A percentile compares a stretch with the other conserved stretches of the same genome.
Evolutionary conservation across 208 protist genomes (phyloP).

Genomic region (Leishmania gerbilli): DNA sequence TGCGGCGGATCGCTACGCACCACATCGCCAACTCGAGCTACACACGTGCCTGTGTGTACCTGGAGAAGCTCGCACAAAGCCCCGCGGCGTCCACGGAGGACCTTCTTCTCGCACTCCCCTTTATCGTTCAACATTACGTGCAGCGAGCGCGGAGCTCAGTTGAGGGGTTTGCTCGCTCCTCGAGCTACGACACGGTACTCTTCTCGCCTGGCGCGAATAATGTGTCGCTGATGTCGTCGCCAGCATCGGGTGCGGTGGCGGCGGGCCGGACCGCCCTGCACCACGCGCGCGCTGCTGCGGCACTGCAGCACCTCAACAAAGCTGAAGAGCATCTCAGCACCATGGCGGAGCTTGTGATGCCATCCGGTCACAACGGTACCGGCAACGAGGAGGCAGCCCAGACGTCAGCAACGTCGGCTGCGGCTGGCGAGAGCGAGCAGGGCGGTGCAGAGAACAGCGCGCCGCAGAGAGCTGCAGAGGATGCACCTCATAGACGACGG

Average conservation of each 20-base stretch:
- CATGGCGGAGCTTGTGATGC: conserved; percentile 30
- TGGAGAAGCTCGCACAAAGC: conserved; percentile 62
- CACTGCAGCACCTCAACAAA: conserved; percentile 30
- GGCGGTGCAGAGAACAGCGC: not conserved
- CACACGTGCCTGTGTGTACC: conserved; percentile 59
- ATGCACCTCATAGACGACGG: not conserved
- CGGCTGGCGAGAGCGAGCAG: not conserved
- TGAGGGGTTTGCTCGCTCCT: conserved; percentile 48
- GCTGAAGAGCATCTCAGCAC: conserved; percentile 25
- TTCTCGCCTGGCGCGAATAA: conserved; percentile 13
- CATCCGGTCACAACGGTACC: not conserved
- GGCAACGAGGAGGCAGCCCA: not conserved
- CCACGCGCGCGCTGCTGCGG: conserved; percentile 19
- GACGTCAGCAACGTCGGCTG: not conserved
- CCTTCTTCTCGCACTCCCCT: conserved; percentile 60
- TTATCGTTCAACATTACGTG: conserved; percentile 67
- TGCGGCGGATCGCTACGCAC: conserved; percentile 61
- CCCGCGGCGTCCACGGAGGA: conserved; percentile 48
- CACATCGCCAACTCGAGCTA: conserved; percentile 62
- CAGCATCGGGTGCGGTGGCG: conserved; percentile 1
- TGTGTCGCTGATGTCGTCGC: not conserved
- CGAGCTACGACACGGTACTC: conserved; percentile 48
- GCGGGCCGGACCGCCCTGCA: conserved; percentile 9
- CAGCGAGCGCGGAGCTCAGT: conserved; percentile 52
- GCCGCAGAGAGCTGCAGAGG: not conserved